phyloP scores from a whole-genome alignment of 2,329 filamentous ascomycete genomes.

The Aureobasidium sp. region DNA sequence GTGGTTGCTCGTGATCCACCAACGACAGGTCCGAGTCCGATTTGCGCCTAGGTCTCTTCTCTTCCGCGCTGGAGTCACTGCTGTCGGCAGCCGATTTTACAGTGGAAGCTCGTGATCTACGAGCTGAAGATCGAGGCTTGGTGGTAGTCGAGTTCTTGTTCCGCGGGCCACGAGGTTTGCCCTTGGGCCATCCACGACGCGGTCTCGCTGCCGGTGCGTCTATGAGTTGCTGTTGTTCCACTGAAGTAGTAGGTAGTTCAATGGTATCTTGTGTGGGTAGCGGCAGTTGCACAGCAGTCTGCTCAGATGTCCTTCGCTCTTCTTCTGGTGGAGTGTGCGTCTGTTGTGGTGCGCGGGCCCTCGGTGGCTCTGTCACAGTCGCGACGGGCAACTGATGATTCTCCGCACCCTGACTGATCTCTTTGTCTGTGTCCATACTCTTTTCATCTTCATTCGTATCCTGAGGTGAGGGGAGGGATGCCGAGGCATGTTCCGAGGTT shows the following conservation, averaged over 20 bases:
- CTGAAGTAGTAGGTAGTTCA: not conserved
- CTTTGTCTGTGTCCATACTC: constrained; percentile 5
- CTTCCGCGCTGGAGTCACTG: constrained; percentile 1
- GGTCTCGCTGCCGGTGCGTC: constrained; percentile 14
- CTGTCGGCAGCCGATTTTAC: constrained; percentile 11
- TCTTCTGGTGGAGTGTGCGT: constrained; percentile 20
- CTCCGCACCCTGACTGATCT: not conserved
- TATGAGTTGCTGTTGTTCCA: not conserved
- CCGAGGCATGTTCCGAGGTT: not conserved
- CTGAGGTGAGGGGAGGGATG: constrained; percentile 13
- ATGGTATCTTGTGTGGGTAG: constrained; percentile 19
- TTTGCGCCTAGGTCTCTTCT: constrained; percentile 11
- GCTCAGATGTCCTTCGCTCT: constrained; percentile 6
- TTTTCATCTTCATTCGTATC: constrained; percentile 13
- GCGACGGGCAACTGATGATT: not conserved
- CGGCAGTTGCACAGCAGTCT: constrained; percentile 14
- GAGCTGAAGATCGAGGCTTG: constrained; percentile 45
- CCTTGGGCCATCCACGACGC: constrained; percentile 40
- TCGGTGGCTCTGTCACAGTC: not conserved
- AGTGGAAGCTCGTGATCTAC: constrained; percentile 12
- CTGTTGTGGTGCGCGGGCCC: constrained; percentile 12
- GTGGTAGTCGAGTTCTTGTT: constrained; percentile 15
- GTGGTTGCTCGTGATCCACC: not conserved
- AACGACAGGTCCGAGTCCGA: constrained; percentile 6
- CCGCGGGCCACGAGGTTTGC: constrained; percentile 36